Evolutionary conservation across 257 asterid species (phyloP), one percentile per base, ranked within the genome.

Genomic region (Solanum paucissectum): DNA sequence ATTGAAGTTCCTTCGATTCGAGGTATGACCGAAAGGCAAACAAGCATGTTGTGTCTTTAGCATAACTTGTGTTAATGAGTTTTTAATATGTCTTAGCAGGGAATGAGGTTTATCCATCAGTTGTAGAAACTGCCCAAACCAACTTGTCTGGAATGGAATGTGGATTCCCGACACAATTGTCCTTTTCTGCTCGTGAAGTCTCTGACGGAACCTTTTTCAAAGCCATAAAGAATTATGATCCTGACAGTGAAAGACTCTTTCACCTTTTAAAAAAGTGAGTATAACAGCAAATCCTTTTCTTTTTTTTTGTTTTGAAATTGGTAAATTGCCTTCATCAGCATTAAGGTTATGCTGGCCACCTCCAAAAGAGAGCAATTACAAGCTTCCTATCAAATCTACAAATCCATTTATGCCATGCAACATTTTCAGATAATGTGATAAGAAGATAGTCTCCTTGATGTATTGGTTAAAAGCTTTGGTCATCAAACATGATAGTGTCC

Each of bases 131-230:
- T 44, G 85, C 95, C 86, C 92, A 92, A 87, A 85, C 90, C 85
- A 94, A 97, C 89, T 74, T 88, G 84, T 93, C 98, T 73, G 94
- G 90, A 73, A 88, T 89, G 92, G 99, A 95, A 90, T 94, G 94
- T 92, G 96, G 94, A 88, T 89, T 93, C 73, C 98, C 99, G 81
- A 95, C 97, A 77, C 99, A 93, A 88, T 89, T 94, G 85, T 97
- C 99, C 86, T 97, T 97, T 91, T 94, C 99, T 88, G 99, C 99
- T 71, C 98, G 98, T 90, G 98, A 97, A 97, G 92, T 97, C 77
- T 88, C 99, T 27, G 99, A 97, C 29, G 99, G 99, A 76, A 96
- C 98, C 58, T 91, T 97, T 87, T 96, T 97, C 93, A 92, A 88
- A 93, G 87, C 98, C 73, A 96, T 97, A 72, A 90, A 94, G 87